Base-by-base conservation (phyloP, 768 basidiomycete genomes). In the Hebeloma cylindrosporum region DNA sequence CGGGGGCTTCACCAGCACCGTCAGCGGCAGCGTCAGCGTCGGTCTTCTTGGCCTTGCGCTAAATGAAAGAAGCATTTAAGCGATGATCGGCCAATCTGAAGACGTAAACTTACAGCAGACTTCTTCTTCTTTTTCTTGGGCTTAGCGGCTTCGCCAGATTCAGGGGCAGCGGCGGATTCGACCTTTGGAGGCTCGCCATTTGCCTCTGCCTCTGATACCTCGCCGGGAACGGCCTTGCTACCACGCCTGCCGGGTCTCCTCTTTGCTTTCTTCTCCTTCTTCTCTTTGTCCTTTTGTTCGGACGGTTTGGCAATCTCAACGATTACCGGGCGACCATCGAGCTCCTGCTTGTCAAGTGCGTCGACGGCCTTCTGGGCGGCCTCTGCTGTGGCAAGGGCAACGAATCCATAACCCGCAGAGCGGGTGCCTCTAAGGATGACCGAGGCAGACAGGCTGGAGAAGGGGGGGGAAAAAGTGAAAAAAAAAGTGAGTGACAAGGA, bases 401-500 rank as follows among this genome's bases (percentile, higher is more conserved):
- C 92, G 66, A 95, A 95, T 56, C 91, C 93, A 70, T 94, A 95
- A 50, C 93, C 90, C 62, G 91, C 86, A 50, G 91, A 86, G 65
- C 88, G 86, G 46, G 73, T 71, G 62, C 88, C 88, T 56, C 91
- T 89, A 69, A 83, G 71, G 69, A 94, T 92, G 68, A 94, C 81
- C 68, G 89, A 85, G 57, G 80, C 88, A 53, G 88, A 83, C 60
- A 88, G 69, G 62, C 91, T 94, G 50, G 45, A 48, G 49, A 47
- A 50, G 36, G 45, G 40, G 47, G 44, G 52, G 27, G 49, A 37
- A 31, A 35, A 49, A 33, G 27, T 31, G 43, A 47, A 39, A 49
- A 31, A 42, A 32, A 38, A 49, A 40, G 42, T 49, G 42, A 46
- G 52, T n/a, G n/a, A n/a, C n/a, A n/a, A 55, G 40, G 40, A 14